Evolutionary conservation across 257 asterid species (phyloP).

Genomic region (Solanum bulbocastanum): DNA sequence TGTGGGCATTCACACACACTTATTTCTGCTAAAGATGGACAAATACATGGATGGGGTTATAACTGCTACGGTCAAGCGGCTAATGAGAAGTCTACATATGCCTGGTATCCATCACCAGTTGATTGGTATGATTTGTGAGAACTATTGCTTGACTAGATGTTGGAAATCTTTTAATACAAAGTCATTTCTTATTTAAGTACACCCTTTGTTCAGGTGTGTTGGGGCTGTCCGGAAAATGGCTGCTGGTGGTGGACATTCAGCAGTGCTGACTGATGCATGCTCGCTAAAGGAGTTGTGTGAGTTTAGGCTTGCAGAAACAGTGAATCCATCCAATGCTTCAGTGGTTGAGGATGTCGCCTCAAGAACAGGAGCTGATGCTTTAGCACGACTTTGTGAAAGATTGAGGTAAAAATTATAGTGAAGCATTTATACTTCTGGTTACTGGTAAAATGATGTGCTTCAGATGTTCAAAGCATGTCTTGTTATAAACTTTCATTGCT

Average conservation of each 20-base stretch:
- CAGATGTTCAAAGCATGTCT: neutral
- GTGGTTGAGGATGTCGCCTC: constrained; percentile 70
- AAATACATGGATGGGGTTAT: constrained; percentile 97
- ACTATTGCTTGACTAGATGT: neutral
- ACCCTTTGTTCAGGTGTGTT: constrained; percentile 51
- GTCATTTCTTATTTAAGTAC: neutral
- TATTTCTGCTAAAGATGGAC: constrained; percentile 72
- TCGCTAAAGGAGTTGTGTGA: constrained; percentile 90
- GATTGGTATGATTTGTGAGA: constrained; percentile 59
- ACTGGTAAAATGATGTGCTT: neutral
- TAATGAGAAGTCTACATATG: constrained; percentile 76
- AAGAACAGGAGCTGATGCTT: constrained; percentile 77
- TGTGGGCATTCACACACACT: constrained; percentile 97
- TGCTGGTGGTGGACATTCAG: constrained; percentile 98
- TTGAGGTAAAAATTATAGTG: constrained; percentile 33
- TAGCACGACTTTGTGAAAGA: constrained; percentile 79
- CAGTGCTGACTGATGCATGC: constrained; percentile 85
- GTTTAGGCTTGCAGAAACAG: constrained; percentile 62
- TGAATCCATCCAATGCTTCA: constrained; percentile 60
- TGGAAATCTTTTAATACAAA: neutral
- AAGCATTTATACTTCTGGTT: too few relatives aligned
- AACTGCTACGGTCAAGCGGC: constrained; percentile 98
- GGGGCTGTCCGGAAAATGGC: constrained; percentile 88
- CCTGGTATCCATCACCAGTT: constrained; percentile 95
- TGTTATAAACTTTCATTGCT: neutral